phyloP scores from a whole-genome alignment of 306 rosid species.

The Geum urbanum region DNA sequence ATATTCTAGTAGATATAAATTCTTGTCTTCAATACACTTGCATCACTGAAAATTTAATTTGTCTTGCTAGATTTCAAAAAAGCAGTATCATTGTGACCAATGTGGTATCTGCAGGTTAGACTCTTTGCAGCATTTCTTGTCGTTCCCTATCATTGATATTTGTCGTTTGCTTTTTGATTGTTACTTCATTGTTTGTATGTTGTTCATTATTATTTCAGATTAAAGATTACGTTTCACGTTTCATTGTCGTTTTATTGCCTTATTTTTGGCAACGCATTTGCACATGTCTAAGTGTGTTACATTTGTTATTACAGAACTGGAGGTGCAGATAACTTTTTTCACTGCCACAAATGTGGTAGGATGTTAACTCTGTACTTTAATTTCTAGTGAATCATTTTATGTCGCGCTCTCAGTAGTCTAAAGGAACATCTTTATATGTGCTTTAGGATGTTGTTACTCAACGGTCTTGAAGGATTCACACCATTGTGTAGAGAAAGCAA shows the following conservation, averaged over 20 bases:
- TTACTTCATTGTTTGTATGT: background rate
- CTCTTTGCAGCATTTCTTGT: constrained; percentile 7
- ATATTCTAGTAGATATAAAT: background rate
- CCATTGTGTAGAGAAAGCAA: constrained; percentile 69
- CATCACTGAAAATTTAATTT: constrained; percentile 4
- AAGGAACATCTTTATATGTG: constrained; percentile 10
- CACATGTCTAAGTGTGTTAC: background rate
- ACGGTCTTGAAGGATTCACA: constrained; percentile 52
- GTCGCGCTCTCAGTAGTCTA: constrained; percentile 1
- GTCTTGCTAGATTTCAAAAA: constrained; percentile 45
- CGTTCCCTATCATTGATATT: background rate
- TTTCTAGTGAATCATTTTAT: background rate
- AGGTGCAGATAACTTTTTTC: constrained; percentile 64
- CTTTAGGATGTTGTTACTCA: constrained; percentile 77
- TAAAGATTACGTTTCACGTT: background rate
- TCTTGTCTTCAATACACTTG: background rate
- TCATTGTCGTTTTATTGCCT: background rate
- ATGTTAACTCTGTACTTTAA: background rate
- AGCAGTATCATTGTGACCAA: constrained; percentile 69
- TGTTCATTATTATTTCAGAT: background rate
- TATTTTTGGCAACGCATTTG: background rate
- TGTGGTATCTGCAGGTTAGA: constrained; percentile 89
- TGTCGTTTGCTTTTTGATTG: background rate
- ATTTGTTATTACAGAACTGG: constrained; percentile 48
- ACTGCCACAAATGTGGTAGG: constrained; percentile 70